Conservation (phyloP, 2,329 filamentous ascomycete genomes). For the Biscogniauxia sp. region DNA sequence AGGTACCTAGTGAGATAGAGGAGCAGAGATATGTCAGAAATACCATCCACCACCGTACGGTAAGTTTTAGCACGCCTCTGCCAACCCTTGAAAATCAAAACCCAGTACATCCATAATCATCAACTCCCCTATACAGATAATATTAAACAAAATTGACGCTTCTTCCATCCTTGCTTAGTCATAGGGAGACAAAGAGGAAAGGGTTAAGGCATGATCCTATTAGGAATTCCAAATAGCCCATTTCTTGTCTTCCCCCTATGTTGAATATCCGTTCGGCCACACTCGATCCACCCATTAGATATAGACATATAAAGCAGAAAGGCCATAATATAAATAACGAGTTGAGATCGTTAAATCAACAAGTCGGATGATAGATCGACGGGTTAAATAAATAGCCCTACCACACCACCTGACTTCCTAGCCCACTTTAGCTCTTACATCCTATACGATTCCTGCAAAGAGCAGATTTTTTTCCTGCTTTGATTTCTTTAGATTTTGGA, state of each 20-base stretch:
- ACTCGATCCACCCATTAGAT: neutral
- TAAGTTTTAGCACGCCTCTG: too few species aligned
- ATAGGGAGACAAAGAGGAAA: too few species aligned
- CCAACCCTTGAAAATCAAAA: too few species aligned
- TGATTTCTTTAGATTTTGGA: too few species aligned
- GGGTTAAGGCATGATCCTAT: neutral
- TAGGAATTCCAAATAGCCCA: neutral
- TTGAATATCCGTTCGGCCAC: neutral
- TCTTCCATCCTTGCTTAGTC: too few species aligned
- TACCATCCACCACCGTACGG: too few species aligned
- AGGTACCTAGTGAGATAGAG: too few species aligned
- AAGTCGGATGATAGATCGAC: neutral
- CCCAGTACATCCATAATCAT: too few species aligned
- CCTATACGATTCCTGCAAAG: neutral
- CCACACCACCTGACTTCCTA: neutral
- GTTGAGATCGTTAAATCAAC: neutral
- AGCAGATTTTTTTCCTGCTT: too few species aligned
- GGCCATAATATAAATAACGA: neutral
- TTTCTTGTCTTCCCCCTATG: neutral
- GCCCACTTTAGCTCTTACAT: neutral
- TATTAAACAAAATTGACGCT: too few species aligned
- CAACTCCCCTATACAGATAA: too few species aligned
- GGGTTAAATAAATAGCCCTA: neutral
- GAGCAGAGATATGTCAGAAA: too few species aligned
- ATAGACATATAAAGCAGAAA: neutral